Evolutionary conservation across 495 filamentous ascomycete genomes (phyloP), one percentile per base, ranked within the genome.

Genomic region (Aspergillus conjunctus): DNA sequence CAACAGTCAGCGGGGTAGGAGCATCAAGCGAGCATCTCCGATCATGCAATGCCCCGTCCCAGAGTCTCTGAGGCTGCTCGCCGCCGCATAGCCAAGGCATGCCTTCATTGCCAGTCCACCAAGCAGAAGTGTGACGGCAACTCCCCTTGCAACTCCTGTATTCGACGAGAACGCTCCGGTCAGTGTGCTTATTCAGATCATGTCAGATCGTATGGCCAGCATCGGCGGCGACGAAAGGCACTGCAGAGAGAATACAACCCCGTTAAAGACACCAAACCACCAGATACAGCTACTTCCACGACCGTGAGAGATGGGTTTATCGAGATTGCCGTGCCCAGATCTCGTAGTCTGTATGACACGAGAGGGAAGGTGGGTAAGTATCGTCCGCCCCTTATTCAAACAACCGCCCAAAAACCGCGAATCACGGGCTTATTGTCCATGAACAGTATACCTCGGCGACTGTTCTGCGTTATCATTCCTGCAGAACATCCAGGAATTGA

Each of bases 401-500:
- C n/a, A n/a, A n/a, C n/a, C n/a, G n/a, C n/a, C n/a, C n/a, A n/a
- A n/a, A n/a, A n/a, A n/a, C n/a, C n/a, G n/a, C n/a, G n/a, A n/a
- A n/a, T n/a, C n/a, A n/a, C n/a, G n/a, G n/a, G n/a, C n/a, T n/a
- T n/a, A n/a, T n/a, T n/a, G n/a, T n/a, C n/a, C n/a, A n/a, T n/a
- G n/a, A n/a, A 7, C 12, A 52, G 50, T 52, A 3, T 52, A 52
- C 26, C 50, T 52, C 9, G 50, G 50, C 14, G 50, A 52, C 26
- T 52, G 50, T 18, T 32, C 50, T n/a, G 50, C 50, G 0, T 30
- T 52, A 7, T 34, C 50, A 7, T 52, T 52, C 50, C 50, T 52
- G 15, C 50, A 52, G 31, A 52, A 52, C 8, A 52, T 52, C 5
- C 50, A 52, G 26, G 50, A 52, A n/a, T 33, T 52, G 14, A 52